A percentile compares a stretch with the other conserved stretches of the same genome.
These are phyloP conservation scores for Plantago coronopus DNA, from an alignment of 305 asterid genomes.

Conservation along the genomic window DNA sequence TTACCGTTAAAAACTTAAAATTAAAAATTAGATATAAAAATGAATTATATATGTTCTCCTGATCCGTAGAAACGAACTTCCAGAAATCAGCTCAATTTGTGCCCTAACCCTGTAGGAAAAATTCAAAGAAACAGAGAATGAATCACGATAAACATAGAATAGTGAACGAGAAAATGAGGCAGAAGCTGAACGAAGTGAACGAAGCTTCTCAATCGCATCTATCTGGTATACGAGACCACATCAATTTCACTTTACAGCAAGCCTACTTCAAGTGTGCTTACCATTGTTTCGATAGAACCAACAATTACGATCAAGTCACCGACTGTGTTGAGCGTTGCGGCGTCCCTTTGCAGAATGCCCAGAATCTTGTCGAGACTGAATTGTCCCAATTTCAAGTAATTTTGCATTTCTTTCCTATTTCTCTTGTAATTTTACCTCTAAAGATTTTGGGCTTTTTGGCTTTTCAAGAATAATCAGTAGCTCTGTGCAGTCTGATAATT, in stretches of 20 bases:
- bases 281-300: slow-evolving; percentile 75
- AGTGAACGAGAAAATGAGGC: slow-evolving; percentile 59
- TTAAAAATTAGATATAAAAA: too few relatives aligned
- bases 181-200: slow-evolving; percentile 66
- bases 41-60: too few relatives aligned
- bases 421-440: neutral
- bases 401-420: neutral
- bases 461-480: too few relatives aligned
- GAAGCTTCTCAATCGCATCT: slow-evolving; percentile 70
- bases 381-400: slow-evolving; percentile 79
- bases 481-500: too few relatives aligned
- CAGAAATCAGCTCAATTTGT: too few relatives aligned
- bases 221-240: slow-evolving; percentile 71
- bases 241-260: slow-evolving; percentile 83
- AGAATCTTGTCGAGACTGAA: slow-evolving; percentile 75
- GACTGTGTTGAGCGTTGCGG: slow-evolving; percentile 88
- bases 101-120: neutral
- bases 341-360: slow-evolving; percentile 74
- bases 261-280: slow-evolving; percentile 81
- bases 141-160: slow-evolving; percentile 60
- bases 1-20: too few relatives aligned
- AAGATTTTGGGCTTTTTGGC: too few relatives aligned
- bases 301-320: slow-evolving; percentile 50
- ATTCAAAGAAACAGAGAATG: neutral
- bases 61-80: too few relatives aligned